Evolutionary conservation across 2,329 filamentous ascomycete genomes (phyloP).

Genomic region (Pseudogymnoascus sp.): DNA sequence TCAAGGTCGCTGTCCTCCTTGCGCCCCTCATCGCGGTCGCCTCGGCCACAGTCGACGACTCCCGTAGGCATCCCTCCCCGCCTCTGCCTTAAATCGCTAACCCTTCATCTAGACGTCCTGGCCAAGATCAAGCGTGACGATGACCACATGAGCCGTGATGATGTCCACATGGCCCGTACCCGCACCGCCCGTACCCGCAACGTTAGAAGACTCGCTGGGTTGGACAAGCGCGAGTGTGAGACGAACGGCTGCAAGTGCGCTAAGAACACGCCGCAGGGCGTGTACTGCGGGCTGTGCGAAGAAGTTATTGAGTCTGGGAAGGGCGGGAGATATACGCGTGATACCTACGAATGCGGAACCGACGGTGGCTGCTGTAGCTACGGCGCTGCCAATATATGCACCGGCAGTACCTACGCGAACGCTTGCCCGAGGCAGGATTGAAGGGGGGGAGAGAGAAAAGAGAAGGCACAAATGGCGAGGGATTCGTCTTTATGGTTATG

Average conservation of each 20-base stretch:
- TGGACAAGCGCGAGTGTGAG: not conserved
- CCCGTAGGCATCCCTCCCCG: constrained; percentile 21
- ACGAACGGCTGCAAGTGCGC: constrained; percentile 1
- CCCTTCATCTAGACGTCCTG: not conserved
- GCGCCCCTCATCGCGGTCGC: constrained; percentile 15
- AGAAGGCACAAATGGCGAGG: not conserved
- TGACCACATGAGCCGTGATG: not conserved
- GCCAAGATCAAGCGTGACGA: not conserved
- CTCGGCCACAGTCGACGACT: constrained; percentile 18
- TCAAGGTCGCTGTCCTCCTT: constrained; percentile 20
- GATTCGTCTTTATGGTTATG: not conserved
- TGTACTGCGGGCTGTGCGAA: not conserved
- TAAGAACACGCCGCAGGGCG: not conserved
- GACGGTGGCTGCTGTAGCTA: not conserved
- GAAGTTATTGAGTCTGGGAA: not conserved
- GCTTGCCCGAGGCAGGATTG: not conserved
- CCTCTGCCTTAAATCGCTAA: constrained; percentile 9
- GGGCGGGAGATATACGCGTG: not conserved
- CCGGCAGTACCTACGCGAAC: not conserved
- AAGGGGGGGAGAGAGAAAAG: not conserved
- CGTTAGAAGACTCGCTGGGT: not conserved
- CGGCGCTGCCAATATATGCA: not conserved
- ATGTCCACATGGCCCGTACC: no score
- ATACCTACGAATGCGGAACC: not conserved
- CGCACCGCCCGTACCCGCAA: no score